A percentile compares a stretch with the other conserved stretches of the same genome.
Evolutionary conservation across 106 monocot species (phyloP).

Genomic region (Hemerocallis citrina): DNA sequence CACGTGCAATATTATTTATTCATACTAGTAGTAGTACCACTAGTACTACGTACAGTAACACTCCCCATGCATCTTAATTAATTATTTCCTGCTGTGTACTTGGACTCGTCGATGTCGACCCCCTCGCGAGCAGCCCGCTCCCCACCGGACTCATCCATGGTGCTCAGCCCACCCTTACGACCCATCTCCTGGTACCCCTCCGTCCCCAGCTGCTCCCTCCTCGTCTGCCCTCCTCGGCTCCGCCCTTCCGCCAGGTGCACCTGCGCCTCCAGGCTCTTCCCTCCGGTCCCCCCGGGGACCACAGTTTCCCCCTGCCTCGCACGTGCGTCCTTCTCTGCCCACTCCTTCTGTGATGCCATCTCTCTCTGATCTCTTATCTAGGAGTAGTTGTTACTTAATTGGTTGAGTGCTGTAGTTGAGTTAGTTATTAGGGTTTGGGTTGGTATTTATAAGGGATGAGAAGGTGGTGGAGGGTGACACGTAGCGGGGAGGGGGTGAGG

Average conservation of each 20-base stretch:
- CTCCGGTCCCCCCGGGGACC: slow-evolving; percentile 78
- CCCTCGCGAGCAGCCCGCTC: slow-evolving; percentile 32
- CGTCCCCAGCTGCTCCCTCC: slow-evolving; percentile 48
- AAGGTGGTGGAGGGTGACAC: too few relatives aligned
- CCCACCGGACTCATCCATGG: slow-evolving; percentile 35
- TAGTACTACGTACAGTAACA: too few relatives aligned
- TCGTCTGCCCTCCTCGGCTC: slow-evolving; percentile 56
- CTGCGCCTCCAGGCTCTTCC: slow-evolving; percentile 78
- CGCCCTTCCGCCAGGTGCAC: slow-evolving; percentile 61
- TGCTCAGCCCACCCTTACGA: slow-evolving; percentile 46
- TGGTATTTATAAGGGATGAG: too few relatives aligned
- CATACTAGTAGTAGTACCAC: too few relatives aligned
- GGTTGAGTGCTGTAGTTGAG: too few relatives aligned
- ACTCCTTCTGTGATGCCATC: slow-evolving; percentile 53
- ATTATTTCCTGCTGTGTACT: too few relatives aligned
- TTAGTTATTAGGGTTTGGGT: too few relatives aligned
- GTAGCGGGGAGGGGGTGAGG: too few relatives aligned
- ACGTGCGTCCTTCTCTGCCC: slow-evolving; percentile 41
- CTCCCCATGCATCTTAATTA: too few relatives aligned
- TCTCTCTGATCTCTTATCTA: background rate
- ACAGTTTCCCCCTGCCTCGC: slow-evolving; percentile 65
- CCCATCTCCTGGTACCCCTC: slow-evolving; percentile 64
- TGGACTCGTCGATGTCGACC: slow-evolving; percentile 35
- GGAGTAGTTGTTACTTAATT: too few relatives aligned
- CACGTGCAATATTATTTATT: too few relatives aligned